These are phyloP conservation scores for Ophiostoma populinum DNA, from an alignment of 2,329 filamentous ascomycete species.

Conservation along the genomic window DNA sequence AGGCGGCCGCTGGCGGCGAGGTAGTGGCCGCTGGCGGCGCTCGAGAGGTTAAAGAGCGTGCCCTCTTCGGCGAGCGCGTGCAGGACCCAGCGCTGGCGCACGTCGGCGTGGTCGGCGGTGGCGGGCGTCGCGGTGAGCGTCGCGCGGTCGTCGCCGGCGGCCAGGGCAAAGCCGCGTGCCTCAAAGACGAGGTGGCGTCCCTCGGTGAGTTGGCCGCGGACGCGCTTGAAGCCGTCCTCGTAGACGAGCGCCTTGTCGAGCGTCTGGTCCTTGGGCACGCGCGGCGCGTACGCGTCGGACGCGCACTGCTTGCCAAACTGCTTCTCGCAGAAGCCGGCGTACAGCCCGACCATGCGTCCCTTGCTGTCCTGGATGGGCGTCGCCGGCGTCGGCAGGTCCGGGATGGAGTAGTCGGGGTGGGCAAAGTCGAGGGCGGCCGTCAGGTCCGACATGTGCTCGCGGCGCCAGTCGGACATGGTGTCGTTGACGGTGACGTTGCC, in stretches of 20 bases:
- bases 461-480: constrained; percentile 14
- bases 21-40: constrained; percentile 13
- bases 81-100: constrained; percentile 31
- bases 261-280: too few species aligned
- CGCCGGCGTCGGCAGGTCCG: constrained; percentile 24
- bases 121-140: constrained; percentile 14
- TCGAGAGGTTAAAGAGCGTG: constrained; percentile 15
- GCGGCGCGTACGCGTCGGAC: constrained; percentile 30
- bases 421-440: constrained; percentile 15
- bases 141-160: constrained; percentile 15
- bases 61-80: constrained; percentile 20
- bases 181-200: constrained; percentile 37
- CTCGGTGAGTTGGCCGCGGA: constrained; percentile 34
- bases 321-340: constrained; percentile 22
- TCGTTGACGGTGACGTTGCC: constrained; percentile 11
- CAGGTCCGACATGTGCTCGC: constrained; percentile 13
- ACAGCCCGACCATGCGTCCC: constrained; percentile 26
- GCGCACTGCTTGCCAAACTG: constrained; percentile 18
- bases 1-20: constrained; percentile 12
- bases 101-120: constrained; percentile 20
- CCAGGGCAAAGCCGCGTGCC: constrained; percentile 24
- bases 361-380: constrained; percentile 23
- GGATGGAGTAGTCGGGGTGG: constrained; percentile 29
- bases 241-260: constrained; percentile 22
- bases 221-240: constrained; percentile 36